Evolutionary conservation across 768 basidiomycete genomes (phyloP).

Genomic region (Leccinum uliginosum): DNA sequence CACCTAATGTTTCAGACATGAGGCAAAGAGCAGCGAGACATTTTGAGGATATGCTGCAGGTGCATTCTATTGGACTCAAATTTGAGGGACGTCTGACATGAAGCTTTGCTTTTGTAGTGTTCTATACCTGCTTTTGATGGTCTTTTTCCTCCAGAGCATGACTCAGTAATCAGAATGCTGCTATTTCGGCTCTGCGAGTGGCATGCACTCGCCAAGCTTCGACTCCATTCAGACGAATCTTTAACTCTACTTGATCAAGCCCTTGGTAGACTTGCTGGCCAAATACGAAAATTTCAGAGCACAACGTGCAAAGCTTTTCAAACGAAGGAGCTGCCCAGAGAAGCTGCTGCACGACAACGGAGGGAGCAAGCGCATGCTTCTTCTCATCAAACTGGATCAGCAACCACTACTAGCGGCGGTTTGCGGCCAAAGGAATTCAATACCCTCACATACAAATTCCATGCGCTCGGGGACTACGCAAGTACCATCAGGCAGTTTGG

Average conservation of each 20-base stretch:
- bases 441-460: not conserved
- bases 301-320: not conserved
- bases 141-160: too few species aligned
- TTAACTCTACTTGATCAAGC: conserved; percentile 13
- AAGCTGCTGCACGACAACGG: not conserved
- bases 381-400: too few species aligned
- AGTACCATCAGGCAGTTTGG: not conserved
- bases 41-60: not conserved
- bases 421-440: too few species aligned
- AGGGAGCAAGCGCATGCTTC: not conserved
- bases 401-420: too few species aligned
- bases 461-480: not conserved
- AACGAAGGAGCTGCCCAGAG: not conserved
- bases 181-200: not conserved
- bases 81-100: too few species aligned
- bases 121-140: conserved; percentile 36
- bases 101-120: too few species aligned
- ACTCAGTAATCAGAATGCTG: conserved; percentile 9
- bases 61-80: too few species aligned
- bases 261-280: too few species aligned
- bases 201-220: not conserved
- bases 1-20: conserved; percentile 34
- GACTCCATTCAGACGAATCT: not conserved
- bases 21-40: conserved; percentile 22
- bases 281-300: too few species aligned